Evolutionary conservation across 805 yeast species (phyloP), one percentile per base, ranked within the genome.

Genomic region (Candida vartiovaarae): DNA sequence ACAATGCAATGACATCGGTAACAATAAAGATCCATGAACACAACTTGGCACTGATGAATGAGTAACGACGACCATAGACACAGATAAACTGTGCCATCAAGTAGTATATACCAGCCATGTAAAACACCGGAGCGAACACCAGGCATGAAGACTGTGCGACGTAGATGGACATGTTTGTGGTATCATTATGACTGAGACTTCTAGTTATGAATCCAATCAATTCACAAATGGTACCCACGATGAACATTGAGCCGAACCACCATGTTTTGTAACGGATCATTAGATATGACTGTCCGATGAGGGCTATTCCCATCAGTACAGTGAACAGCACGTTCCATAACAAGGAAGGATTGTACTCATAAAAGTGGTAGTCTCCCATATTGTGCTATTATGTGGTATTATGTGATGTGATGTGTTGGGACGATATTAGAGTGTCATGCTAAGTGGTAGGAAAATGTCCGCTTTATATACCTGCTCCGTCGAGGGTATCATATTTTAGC

Each of bases 81-180:
- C 81, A 78, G 41, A 80, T 68, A 38, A 83, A 52, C 63, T 84
- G 82, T 5, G 84, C 88, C 45, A 87, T 64, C 43, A 80, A 67
- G 54, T 75, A 82, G 64, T 88, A 88, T 4, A 87, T 69, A 3
- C 91, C 95, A 4, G 84, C 95, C 85, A 84, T 83, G 36, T 84
- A 66, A 59, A 88, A 83, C 23, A 85, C 86, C 0, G 96, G 96
- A 0, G 87, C 90, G 39, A 87, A 65, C 0, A 89, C 84, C 43
- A 86, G 63, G 52, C 80, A 71, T 44, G 80, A 74, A 50, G 83
- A 74, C 60, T 88, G 95, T 51, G 79, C 64, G 36, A 83, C 57
- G 55, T 70, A 88, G 27, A 68, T 63, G 41, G 71, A 59, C 38
- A 63, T 50, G 32, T 63, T 56, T n/a, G 52, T 32, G 4, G 60